These are phyloP conservation scores for Metschnikowia hibisci DNA, from an alignment of 805 yeast genomes.

Conservation along the genomic window DNA sequence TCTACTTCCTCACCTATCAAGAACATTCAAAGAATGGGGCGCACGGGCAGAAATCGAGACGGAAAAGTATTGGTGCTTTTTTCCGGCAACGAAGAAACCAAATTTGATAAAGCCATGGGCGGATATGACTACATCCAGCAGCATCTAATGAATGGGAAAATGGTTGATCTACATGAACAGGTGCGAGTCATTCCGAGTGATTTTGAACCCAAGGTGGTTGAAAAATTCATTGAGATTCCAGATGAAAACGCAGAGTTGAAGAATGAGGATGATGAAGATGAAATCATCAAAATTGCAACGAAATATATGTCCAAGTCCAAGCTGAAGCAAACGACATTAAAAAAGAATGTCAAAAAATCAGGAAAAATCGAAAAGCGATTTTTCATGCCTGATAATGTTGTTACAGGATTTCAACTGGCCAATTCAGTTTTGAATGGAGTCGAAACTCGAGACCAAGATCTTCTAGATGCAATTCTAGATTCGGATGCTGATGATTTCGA, in stretches of 20 bases:
- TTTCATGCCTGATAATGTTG: slow-evolving; percentile 72
- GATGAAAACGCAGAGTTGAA: slow-evolving; percentile 58
- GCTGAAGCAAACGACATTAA: slow-evolving; percentile 11
- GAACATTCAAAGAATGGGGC: slow-evolving; percentile 92
- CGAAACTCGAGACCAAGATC: slow-evolving; percentile 5
- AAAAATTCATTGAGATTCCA: slow-evolving; percentile 60
- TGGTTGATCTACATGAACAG: slow-evolving; percentile 43
- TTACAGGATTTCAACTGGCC: slow-evolving; percentile 58
- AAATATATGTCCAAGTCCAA: slow-evolving; percentile 46
- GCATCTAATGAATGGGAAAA: slow-evolving; percentile 50
- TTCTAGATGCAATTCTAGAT: slow-evolving; percentile 14
- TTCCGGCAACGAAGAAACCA: slow-evolving; percentile 70
- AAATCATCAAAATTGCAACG: slow-evolving; percentile 64
- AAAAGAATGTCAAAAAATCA: slow-evolving; percentile 16
- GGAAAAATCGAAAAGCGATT: slow-evolving; percentile 42
- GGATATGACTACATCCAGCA: slow-evolving; percentile 78
- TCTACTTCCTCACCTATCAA: slow-evolving; percentile 92
- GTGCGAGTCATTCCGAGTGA: slow-evolving; percentile 67
- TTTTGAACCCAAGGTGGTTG: slow-evolving; percentile 53
- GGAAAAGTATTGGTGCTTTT: slow-evolving; percentile 77
- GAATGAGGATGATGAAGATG: slow-evolving; percentile 59
- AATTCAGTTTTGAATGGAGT: slow-evolving; percentile 36
- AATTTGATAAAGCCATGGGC: slow-evolving; percentile 79
- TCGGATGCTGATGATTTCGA: slow-evolving; percentile 12
- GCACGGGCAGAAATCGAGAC: slow-evolving; percentile 93